Base-by-base conservation (phyloP, 306 rosid species). In the Prunus padus region DNA sequence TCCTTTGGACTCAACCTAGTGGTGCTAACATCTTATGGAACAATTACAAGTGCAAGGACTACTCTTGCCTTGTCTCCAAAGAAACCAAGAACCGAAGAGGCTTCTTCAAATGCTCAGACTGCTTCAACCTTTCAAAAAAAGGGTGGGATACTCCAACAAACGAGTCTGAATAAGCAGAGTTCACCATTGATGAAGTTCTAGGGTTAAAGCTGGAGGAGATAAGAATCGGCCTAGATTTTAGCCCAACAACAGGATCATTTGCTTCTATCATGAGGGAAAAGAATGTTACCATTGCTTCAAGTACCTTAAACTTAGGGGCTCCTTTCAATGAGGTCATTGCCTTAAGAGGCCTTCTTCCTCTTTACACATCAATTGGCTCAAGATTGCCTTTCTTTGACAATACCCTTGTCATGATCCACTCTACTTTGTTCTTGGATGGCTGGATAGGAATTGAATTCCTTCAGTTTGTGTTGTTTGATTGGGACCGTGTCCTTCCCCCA, bases 1-100 rank as follows among this genome's bases (percentile, higher is more conserved):
- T 75, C 31, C 80, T 77, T 4, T 59, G 80, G 80, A 69, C 80
- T 69, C 75, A 68, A 69, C 80, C 81, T n/a, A 69, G 54, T 16
- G 51, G 69, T 47, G 70, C 22, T 19, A 68, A 77, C 63, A 77
- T 69, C 69, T 59, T 77, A 37, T 68, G 80, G 80, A 77, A 9
- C 62, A 63, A 30, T 14, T 77, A 77, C 69, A 77, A 77, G 52
- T 69, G 81, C 71, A 69, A 60, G 25, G 64, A 61, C 76, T 77
- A 60, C 71, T 50, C 76, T 46, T 69, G 81, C 28, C 81, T 77
- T 50, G 76, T 77, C 37, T 77, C 71, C 5, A 69, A 49, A 30
- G 31, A 49, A 71, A 70, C 76, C 11, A 60, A 3, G 20, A 26
- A 37, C 19, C 20, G 23, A 40, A 63, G 77, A 56, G 72, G 72